These are phyloP conservation scores for Lasiosphaeriaceae sp. DNA, from an alignment of 495 filamentous ascomycete species.

Conservation along the genomic window DNA sequence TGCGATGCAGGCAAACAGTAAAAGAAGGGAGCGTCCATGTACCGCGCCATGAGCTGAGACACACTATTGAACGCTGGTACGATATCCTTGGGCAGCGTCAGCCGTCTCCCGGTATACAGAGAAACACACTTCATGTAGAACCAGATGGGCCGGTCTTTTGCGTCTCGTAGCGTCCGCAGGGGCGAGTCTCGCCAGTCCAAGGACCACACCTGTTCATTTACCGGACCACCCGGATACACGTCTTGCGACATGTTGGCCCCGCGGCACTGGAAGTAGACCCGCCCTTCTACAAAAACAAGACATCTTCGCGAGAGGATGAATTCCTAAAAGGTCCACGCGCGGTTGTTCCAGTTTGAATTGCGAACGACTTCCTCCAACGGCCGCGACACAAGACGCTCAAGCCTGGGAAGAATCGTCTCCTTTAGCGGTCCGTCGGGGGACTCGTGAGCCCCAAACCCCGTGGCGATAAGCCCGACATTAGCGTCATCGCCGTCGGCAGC, in stretches of 20 bases:
- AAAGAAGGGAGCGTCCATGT: conserved; percentile 15
- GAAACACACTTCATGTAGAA: conserved; percentile 27
- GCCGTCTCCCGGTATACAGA: conserved; percentile 23
- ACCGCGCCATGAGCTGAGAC: conserved; percentile 13
- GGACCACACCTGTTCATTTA: conserved; percentile 19
- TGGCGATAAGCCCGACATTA: conserved; percentile 3
- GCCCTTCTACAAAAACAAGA: conserved; percentile 28
- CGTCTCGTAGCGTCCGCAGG: conserved; percentile 9
- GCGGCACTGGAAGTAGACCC: conserved; percentile 34
- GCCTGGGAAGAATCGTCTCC: conserved; percentile 3
- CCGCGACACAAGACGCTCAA: conserved; percentile 12
- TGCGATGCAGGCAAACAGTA: conserved; percentile 28
- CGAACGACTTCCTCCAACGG: conserved; percentile 13
- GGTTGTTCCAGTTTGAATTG: conserved; percentile 21
- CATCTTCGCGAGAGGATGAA: conserved; percentile 29
- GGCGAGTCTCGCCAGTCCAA: conserved; percentile 15
- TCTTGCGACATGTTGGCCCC: conserved; percentile 25
- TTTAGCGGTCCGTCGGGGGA: neutral
- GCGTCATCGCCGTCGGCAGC: conserved; percentile 20
- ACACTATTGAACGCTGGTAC: conserved; percentile 31
- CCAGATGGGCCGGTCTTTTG: conserved; percentile 15
- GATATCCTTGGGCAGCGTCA: conserved; percentile 25
- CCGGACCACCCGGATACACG: conserved; percentile 3
- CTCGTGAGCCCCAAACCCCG: neutral
- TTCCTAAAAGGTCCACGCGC: conserved; percentile 40